Base-by-base conservation (phyloP, 106 monocot genomes). In the Hemerocallis citrina region DNA sequence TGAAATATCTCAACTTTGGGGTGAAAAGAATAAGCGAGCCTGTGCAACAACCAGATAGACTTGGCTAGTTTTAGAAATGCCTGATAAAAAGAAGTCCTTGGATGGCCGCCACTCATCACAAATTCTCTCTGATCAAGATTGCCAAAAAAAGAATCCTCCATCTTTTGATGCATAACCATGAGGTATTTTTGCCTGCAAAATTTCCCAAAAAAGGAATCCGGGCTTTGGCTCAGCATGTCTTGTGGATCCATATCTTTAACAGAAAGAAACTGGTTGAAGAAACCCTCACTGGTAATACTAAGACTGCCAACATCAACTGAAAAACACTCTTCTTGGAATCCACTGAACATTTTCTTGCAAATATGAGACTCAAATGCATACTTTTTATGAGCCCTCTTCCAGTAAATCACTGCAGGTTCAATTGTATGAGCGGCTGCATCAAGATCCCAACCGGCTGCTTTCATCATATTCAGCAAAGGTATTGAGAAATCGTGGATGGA, bases 401-500 rank as follows among this genome's bases (percentile, higher is more conserved):
- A 33, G 46, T 64, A 90, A 5, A 63, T 29, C 1, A 68, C 64
- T 0, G 61, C 17, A 32, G 29, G 40, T 5, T 57, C 65, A 6
- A 83, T 67, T 0, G 68, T 44, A 19, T 40, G 56, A 1, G 65
- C 73, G 0, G 76, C 76, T 2, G 14, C 29, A 45, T 72, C 61
- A 5, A 82, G 85, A 61, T 90, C 62, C 90, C 90, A 85, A 3
- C 82, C 79, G 1, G 85, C 82, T 42, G 75, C 85, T 56, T 74
- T 82, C 90, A 85, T 82, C 34, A 74, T 66, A 20, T 74, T 59
- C 24, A 83, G 74, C 37, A 91, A 24, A 7, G 79, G 79, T 42
- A 86, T 91, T 25, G 79, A 69, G 41, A 91, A 86, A 56, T 82
- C 82, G 42, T 86, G 91, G 20, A 91, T 66, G 10, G 85, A 76